Percentiles rank a stretch among this genome's conserved stretches.
Evolutionary conservation across 139 green algal species (phyloP).

Genomic region (Edaphochlamys debaryana): DNA sequence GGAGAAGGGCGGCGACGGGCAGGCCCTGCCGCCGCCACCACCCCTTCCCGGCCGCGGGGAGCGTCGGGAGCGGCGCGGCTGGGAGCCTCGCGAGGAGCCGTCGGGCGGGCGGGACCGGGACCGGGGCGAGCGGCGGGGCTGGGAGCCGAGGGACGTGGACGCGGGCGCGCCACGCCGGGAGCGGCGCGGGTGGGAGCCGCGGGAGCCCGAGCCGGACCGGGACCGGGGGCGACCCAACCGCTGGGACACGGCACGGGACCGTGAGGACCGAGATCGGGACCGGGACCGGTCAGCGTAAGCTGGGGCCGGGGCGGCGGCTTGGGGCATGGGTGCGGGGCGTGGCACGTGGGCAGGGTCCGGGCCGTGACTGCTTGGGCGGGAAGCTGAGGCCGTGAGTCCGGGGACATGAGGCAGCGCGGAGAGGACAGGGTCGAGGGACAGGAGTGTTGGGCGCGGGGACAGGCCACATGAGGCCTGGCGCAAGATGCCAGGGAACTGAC

Average conservation of each 20-base stretch:
- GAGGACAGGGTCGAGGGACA: too few species aligned
- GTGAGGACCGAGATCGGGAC: slow-evolving; percentile 1
- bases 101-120: background rate
- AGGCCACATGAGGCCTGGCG: too few species aligned
- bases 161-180: background rate
- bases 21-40: slow-evolving; percentile 17
- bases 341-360: too few species aligned
- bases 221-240: slow-evolving; percentile 7
- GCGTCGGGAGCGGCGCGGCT: slow-evolving; percentile 12
- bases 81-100: slow-evolving; percentile 22
- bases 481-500: too few species aligned
- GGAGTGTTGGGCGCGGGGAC: too few species aligned
- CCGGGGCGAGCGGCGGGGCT: background rate
- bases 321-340: too few species aligned
- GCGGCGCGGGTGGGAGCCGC: slow-evolving; percentile 16
- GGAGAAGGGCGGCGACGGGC: background rate
- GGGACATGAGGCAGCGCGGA: too few species aligned
- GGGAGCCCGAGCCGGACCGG: slow-evolving; percentile 5
- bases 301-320: too few species aligned
- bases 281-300: background rate
- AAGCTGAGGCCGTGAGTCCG: too few species aligned
- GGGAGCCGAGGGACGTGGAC: slow-evolving; percentile 9
- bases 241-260: slow-evolving; percentile 6
- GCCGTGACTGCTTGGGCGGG: too few species aligned
- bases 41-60: background rate